These are phyloP conservation scores for Cladorrhinum samala DNA, from an alignment of 495 filamentous ascomycete genomes.

Conservation along the genomic window DNA sequence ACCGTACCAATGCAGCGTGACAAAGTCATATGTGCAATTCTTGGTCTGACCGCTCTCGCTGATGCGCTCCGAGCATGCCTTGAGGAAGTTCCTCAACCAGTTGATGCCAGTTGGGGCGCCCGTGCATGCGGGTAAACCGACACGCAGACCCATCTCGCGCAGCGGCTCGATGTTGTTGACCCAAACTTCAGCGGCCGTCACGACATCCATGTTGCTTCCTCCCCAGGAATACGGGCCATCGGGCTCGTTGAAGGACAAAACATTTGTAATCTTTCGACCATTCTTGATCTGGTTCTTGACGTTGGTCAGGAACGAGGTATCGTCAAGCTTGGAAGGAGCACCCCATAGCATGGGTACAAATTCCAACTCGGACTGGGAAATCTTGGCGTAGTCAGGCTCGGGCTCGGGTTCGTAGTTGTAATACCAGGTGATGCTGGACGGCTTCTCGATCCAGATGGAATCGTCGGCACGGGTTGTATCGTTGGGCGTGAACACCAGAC, in stretches of 20 bases:
- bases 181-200: slow-evolving; percentile 58
- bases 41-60: slow-evolving; percentile 26
- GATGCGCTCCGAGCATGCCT: slow-evolving; percentile 40
- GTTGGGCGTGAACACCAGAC: slow-evolving; percentile 58
- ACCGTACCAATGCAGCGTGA: slow-evolving; percentile 73
- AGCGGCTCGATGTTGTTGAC: slow-evolving; percentile 61
- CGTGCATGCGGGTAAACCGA: slow-evolving; percentile 56
- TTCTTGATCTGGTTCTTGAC: slow-evolving; percentile 44
- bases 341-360: slow-evolving; percentile 85
- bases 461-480: slow-evolving; percentile 48
- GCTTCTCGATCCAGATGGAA: slow-evolving; percentile 48
- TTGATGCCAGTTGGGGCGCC: slow-evolving; percentile 47
- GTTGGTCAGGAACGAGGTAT: slow-evolving; percentile 49
- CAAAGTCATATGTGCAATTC: slow-evolving; percentile 64
- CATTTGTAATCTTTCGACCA: slow-evolving; percentile 56
- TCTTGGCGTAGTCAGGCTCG: slow-evolving; percentile 39
- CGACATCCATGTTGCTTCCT: slow-evolving; percentile 52
- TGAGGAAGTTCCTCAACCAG: slow-evolving; percentile 61
- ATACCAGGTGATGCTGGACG: slow-evolving; percentile 67
- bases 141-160: slow-evolving; percentile 46
- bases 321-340: slow-evolving; percentile 31
- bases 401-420: slow-evolving; percentile 64
- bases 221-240: slow-evolving; percentile 49
- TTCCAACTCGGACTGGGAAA: slow-evolving; percentile 46
- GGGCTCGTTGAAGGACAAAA: slow-evolving; percentile 72